Conservation (phyloP, 1,284 basidiomycete genomes). For the Athelia psychrophila region DNA sequence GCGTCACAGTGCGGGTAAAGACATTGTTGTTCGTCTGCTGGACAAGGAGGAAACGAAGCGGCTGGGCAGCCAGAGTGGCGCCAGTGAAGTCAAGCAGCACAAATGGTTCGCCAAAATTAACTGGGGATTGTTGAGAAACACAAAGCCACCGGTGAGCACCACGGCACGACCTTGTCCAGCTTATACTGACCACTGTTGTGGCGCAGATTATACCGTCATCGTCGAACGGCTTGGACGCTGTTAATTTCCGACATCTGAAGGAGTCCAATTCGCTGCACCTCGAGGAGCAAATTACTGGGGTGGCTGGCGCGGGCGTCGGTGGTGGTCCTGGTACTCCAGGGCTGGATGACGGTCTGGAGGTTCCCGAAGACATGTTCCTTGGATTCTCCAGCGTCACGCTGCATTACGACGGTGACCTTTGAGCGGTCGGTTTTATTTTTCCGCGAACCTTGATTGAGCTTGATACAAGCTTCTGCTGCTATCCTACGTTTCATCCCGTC, state of each 20-base stretch:
- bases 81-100: slow-evolving; percentile 98
- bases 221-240: slow-evolving; percentile 82
- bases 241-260: slow-evolving; percentile 89
- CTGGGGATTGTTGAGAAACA: slow-evolving; percentile 95
- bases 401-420: slow-evolving; percentile 64
- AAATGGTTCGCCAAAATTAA: slow-evolving; percentile 97
- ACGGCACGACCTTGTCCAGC: neutral
- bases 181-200: slow-evolving; percentile 6
- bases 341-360: slow-evolving; percentile 48
- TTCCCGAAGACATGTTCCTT: slow-evolving; percentile 64
- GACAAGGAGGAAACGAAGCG: slow-evolving; percentile 93
- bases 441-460: no score
- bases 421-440: neutral
- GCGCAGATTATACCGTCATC: slow-evolving; percentile 79
- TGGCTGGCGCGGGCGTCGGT: slow-evolving; percentile 31
- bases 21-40: slow-evolving; percentile 83
- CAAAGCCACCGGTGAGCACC: slow-evolving; percentile 82
- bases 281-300: slow-evolving; percentile 53
- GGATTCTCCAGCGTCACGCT: slow-evolving; percentile 88
- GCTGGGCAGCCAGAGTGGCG: slow-evolving; percentile 89
- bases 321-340: slow-evolving; percentile 25
- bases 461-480: no score
- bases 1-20: slow-evolving; percentile 72
- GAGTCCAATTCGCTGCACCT: slow-evolving; percentile 91
- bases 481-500: neutral